Evolutionary conservation across 768 basidiomycete genomes (phyloP).

Genomic region (Lyophyllum semitale): DNA sequence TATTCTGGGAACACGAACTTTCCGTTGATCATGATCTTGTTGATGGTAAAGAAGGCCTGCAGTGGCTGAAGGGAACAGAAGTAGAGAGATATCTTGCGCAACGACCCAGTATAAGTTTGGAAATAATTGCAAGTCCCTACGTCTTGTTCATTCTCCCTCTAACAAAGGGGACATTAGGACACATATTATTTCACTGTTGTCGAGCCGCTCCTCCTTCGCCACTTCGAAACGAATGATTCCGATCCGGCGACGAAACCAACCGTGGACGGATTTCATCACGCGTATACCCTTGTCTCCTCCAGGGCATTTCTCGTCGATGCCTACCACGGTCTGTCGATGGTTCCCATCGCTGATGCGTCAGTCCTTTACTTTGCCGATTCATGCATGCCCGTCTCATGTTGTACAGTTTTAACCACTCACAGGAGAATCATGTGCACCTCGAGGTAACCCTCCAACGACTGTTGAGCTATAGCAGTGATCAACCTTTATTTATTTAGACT

Average conservation of each 20-base stretch:
- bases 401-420: conserved; percentile 72
- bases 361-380: conserved; percentile 27
- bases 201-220: conserved; percentile 29
- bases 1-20: conserved; percentile 52
- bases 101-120: conserved; percentile 1
- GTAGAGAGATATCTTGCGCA: conserved; percentile 17
- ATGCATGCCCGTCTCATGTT: conserved; percentile 10
- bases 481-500: conserved; percentile 40
- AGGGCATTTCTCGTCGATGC: conserved; percentile 83
- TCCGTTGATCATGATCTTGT: conserved; percentile 21
- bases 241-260: conserved; percentile 19
- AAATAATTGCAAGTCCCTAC: conserved; percentile 12
- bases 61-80: conserved; percentile 48
- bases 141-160: background rate
- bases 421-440: conserved; percentile 71
- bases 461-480: background rate
- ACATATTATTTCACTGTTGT: conserved; percentile 37
- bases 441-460: conserved; percentile 45
- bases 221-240: conserved; percentile 10
- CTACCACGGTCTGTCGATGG: conserved; percentile 80
- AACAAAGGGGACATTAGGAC: conserved; percentile 8
- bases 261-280: conserved; percentile 48
- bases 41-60: conserved; percentile 32
- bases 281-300: conserved; percentile 71
- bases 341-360: conserved; percentile 83